phyloP scores from a whole-genome alignment of 1,284 basidiomycete genomes.

The Baeospora myosura region DNA sequence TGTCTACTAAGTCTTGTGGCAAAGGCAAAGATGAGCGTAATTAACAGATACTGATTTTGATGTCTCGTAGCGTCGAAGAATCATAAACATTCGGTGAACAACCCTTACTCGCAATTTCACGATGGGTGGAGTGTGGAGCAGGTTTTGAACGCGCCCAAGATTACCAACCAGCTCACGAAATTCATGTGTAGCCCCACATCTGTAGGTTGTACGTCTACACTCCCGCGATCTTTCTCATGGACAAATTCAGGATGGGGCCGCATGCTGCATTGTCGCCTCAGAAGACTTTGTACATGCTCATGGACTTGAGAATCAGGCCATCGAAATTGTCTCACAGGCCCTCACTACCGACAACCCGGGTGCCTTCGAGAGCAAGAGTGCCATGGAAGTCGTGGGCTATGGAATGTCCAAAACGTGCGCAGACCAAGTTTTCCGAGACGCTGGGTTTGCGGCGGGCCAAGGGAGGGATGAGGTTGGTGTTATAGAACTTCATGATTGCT shows the following conservation, averaged over 20 bases:
- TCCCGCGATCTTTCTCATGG: neutral
- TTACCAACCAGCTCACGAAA: slow-evolving; percentile 72
- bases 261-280: slow-evolving; percentile 70
- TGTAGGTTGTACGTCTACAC: slow-evolving; percentile 24
- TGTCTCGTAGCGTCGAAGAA: slow-evolving; percentile 66
- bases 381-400: slow-evolving; percentile 73
- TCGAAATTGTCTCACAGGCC: slow-evolving; percentile 66
- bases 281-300: slow-evolving; percentile 77
- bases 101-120: slow-evolving; percentile 83
- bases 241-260: slow-evolving; percentile 56
- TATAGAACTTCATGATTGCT: slow-evolving; percentile 83
- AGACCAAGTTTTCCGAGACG: slow-evolving; percentile 65
- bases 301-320: slow-evolving; percentile 77
- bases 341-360: slow-evolving; percentile 58
- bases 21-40: no score
- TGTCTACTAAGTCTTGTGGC: neutral
- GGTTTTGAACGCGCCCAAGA: slow-evolving; percentile 56
- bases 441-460: slow-evolving; percentile 57
- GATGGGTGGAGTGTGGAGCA: slow-evolving; percentile 70
- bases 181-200: slow-evolving; percentile 88
- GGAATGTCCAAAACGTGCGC: slow-evolving; percentile 69
- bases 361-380: slow-evolving; percentile 58
- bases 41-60: neutral
- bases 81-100: slow-evolving; percentile 75
- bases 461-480: slow-evolving; percentile 76